Conservation (phyloP, 768 basidiomycete species). For the Mycena polygramma region DNA sequence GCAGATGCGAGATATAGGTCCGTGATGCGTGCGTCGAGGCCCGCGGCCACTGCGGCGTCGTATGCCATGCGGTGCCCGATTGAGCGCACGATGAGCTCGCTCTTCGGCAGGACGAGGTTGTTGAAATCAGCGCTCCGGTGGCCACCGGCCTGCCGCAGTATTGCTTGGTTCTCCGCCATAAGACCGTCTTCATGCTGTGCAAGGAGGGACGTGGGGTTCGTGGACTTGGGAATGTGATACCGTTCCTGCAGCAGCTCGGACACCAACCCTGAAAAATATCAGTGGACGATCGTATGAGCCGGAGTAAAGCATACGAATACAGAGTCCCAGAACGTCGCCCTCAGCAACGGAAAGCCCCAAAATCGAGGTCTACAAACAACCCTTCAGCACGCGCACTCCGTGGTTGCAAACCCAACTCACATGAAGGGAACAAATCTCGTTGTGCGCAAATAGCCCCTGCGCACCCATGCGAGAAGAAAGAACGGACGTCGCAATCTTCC, state of each 20-base stretch:
- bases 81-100: slow-evolving; percentile 54
- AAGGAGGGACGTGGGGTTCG: slow-evolving; percentile 37
- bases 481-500: not conserved
- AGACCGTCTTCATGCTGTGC: slow-evolving; percentile 40
- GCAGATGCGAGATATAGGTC: slow-evolving; percentile 54
- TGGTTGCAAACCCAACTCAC: not conserved
- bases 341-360: slow-evolving; percentile 53
- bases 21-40: slow-evolving; percentile 46
- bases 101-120: slow-evolving; percentile 55
- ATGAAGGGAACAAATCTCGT: slow-evolving; percentile 10
- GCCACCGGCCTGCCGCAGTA: slow-evolving; percentile 40
- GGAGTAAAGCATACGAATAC: slow-evolving; percentile 49
- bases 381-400: too few species aligned
- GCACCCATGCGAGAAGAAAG: slow-evolving; percentile 11
- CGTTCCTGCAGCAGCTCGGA: slow-evolving; percentile 44
- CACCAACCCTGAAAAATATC: slow-evolving; percentile 39
- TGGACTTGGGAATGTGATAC: slow-evolving; percentile 37
- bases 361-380: not conserved
- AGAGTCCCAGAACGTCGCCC: slow-evolving; percentile 57
- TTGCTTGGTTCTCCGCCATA: slow-evolving; percentile 34
- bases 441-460: slow-evolving; percentile 14
- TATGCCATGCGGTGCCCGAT: slow-evolving; percentile 63
- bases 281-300: not conserved
- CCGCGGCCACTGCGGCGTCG: slow-evolving; percentile 51
- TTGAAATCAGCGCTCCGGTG: slow-evolving; percentile 50